Conservation (phyloP, 371 early-diverging fungal species). For the Basidiobolus heterosporus region DNA sequence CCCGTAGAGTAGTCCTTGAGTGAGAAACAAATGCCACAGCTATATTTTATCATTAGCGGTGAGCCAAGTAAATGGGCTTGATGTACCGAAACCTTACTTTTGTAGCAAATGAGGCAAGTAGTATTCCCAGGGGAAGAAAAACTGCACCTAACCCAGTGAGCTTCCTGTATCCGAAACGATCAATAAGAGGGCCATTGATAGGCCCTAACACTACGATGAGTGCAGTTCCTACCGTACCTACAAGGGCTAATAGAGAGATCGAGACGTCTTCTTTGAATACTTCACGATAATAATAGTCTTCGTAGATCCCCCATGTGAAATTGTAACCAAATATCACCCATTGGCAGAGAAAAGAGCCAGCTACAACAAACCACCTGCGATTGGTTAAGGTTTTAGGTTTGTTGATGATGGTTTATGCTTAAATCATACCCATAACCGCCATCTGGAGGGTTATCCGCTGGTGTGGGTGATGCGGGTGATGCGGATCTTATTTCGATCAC, state of each 20-base stretch:
- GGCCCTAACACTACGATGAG: neutral
- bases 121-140: slow-evolving; percentile 1
- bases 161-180: neutral
- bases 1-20: slow-evolving; percentile 54
- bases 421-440: too few species aligned
- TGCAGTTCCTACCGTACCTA: slow-evolving; percentile 8
- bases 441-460: too few species aligned
- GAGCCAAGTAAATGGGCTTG: too few species aligned
- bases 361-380: slow-evolving; percentile 12
- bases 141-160: neutral
- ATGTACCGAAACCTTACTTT: too few species aligned
- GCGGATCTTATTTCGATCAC: too few species aligned
- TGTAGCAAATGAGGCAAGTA: slow-evolving; percentile 4
- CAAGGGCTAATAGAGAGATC: too few species aligned
- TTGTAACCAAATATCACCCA: slow-evolving; percentile 18
- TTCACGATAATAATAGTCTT: slow-evolving; percentile 11
- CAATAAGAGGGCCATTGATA: neutral
- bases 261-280: neutral
- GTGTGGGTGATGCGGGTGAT: too few species aligned
- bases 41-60: slow-evolving; percentile 28
- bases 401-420: too few species aligned
- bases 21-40: slow-evolving; percentile 37
- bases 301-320: slow-evolving; percentile 18
- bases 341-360: slow-evolving; percentile 8
- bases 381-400: too few species aligned